Conservation (phyloP, 257 asterid genomes). For the Lycium barbarum region DNA sequence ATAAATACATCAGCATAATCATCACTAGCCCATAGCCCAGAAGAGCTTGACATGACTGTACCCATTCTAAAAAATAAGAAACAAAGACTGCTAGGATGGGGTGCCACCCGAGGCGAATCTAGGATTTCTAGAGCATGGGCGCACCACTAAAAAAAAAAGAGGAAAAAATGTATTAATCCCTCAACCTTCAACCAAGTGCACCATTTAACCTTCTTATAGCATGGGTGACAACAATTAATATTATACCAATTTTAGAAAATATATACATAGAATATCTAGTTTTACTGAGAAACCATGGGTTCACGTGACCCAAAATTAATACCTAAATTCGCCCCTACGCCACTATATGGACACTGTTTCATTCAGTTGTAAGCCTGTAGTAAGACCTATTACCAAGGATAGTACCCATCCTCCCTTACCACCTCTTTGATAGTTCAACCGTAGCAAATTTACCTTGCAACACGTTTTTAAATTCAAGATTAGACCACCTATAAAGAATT, state of each 20-base stretch:
- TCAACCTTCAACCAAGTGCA: no score
- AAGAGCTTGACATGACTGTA: conserved; percentile 7
- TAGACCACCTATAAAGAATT: background rate
- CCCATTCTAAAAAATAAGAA: background rate
- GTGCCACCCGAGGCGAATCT: no score
- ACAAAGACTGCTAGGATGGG: background rate
- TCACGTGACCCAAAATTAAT: no score
- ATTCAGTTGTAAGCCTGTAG: background rate
- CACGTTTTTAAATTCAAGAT: background rate
- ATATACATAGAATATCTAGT: no score
- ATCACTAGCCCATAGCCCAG: background rate
- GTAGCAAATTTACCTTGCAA: background rate
- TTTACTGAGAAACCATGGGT: no score
- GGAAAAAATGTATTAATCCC: no score
- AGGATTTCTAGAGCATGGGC: no score
- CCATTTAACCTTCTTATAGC: no score
- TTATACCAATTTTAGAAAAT: no score
- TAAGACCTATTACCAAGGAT: background rate
- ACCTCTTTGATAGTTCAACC: background rate
- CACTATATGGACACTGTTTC: background rate
- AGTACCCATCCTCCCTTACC: background rate
- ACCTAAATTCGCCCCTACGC: no score
- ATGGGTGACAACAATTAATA: no score
- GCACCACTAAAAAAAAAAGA: no score
- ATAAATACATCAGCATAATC: background rate